Evolutionary conservation across 805 yeast species (phyloP).

Genomic region (Candida oleophila): DNA sequence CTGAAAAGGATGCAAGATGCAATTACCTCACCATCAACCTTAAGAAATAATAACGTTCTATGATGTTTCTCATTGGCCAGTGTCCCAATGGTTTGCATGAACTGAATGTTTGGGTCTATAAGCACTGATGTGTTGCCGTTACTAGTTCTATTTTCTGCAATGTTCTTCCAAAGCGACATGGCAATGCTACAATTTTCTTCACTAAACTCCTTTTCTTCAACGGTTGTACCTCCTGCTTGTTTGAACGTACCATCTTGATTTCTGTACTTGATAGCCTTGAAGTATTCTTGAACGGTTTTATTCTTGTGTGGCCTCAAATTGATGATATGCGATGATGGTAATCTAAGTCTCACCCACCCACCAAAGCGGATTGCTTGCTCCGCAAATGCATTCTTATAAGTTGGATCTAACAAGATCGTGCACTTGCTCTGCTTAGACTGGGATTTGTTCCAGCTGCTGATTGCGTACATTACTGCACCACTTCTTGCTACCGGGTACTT

Average conservation of each 20-base stretch:
- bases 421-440: slow-evolving; percentile 26
- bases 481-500: slow-evolving; percentile 39
- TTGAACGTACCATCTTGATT: slow-evolving; percentile 33
- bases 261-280: slow-evolving; percentile 41
- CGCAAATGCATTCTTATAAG: slow-evolving; percentile 28
- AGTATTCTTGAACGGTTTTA: slow-evolving; percentile 30
- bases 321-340: slow-evolving; percentile 41
- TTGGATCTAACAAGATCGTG: slow-evolving; percentile 37
- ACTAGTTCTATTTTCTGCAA: slow-evolving; percentile 34
- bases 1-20: slow-evolving; percentile 44
- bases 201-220: slow-evolving; percentile 32
- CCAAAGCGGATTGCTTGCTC: slow-evolving; percentile 33
- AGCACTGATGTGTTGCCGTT: slow-evolving; percentile 39
- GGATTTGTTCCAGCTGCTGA: slow-evolving; percentile 32
- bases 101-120: slow-evolving; percentile 28
- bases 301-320: slow-evolving; percentile 36
- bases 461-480: slow-evolving; percentile 38
- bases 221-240: slow-evolving; percentile 31
- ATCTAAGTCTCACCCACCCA: slow-evolving; percentile 34
- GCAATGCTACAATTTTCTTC: slow-evolving; percentile 27
- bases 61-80: slow-evolving; percentile 17
- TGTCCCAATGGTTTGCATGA: slow-evolving; percentile 28
- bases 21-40: slow-evolving; percentile 32
- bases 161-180: slow-evolving; percentile 37
- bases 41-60: slow-evolving; percentile 35